Conservation (phyloP, 2,329 filamentous ascomycete species). For the Corynespora cassiicola region DNA sequence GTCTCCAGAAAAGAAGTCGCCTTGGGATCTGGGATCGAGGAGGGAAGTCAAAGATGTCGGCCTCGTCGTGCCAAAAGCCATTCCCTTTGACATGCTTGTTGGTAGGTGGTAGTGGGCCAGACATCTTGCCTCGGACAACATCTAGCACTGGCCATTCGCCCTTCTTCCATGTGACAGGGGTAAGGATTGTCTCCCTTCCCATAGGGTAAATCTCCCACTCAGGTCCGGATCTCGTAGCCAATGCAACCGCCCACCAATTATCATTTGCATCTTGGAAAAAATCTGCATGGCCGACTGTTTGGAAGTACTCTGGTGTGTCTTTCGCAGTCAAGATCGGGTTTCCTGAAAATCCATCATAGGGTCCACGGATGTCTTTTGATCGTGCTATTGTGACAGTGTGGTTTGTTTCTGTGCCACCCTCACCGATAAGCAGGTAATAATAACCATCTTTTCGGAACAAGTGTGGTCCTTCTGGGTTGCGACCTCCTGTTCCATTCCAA, state of each 20-base stretch:
- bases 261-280: slow-evolving; percentile 16
- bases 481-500: slow-evolving; percentile 41
- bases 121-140: slow-evolving; percentile 52
- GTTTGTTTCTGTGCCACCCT: slow-evolving; percentile 38
- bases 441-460: slow-evolving; percentile 40
- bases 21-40: slow-evolving; percentile 51
- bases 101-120: slow-evolving; percentile 45
- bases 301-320: slow-evolving; percentile 36
- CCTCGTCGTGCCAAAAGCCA: slow-evolving; percentile 47
- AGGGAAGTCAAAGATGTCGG: slow-evolving; percentile 52
- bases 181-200: slow-evolving; percentile 18
- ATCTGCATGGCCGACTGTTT: slow-evolving; percentile 21
- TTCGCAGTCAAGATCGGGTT: slow-evolving; percentile 44
- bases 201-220: slow-evolving; percentile 17
- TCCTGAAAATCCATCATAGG: slow-evolving; percentile 32
- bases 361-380: slow-evolving; percentile 31
- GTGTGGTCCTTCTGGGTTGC: slow-evolving; percentile 39
- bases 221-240: slow-evolving; percentile 19
- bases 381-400: slow-evolving; percentile 40
- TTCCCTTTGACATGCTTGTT: slow-evolving; percentile 40
- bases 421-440: slow-evolving; percentile 41
- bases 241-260: slow-evolving; percentile 20
- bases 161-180: slow-evolving; percentile 15
- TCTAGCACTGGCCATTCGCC: slow-evolving; percentile 52
- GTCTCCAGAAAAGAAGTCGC: slow-evolving; percentile 61